Conservation (phyloP, 441 rosid species). For the Kokia cookei region DNA sequence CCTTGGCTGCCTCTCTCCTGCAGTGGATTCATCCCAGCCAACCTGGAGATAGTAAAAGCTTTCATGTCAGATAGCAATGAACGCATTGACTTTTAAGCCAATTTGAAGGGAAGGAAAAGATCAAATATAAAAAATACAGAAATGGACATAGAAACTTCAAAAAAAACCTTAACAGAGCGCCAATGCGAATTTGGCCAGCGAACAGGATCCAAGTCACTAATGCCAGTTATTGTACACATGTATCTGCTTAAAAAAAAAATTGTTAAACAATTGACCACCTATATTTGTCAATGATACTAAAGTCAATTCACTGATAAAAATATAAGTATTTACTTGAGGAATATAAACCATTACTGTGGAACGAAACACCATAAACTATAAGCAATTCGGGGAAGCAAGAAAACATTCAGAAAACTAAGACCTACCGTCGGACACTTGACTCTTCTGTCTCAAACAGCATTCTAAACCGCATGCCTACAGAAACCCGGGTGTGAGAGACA, state of each 20-base stretch:
- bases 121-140: neutral
- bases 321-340: neutral
- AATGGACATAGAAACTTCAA: neutral
- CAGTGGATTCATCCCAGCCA: conserved; percentile 99
- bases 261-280: neutral
- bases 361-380: neutral
- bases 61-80: neutral
- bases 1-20: conserved; percentile 96
- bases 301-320: neutral
- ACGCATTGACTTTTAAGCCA: neutral
- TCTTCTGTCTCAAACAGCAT: conserved; percentile 65
- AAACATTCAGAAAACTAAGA: neutral
- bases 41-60: conserved; percentile 38
- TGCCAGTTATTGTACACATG: conserved; percentile 78
- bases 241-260: conserved; percentile 26
- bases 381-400: neutral
- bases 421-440: conserved; percentile 42
- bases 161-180: conserved; percentile 68
- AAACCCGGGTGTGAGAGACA: conserved; percentile 55
- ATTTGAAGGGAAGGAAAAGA: neutral
- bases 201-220: conserved; percentile 49
- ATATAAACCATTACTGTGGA: neutral
- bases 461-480: conserved; percentile 74
- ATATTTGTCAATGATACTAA: neutral
- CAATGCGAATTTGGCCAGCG: conserved; percentile 63